phyloP scores from a whole-genome alignment of 2,329 filamentous ascomycete genomes.

The Colletotrichum aenigma region DNA sequence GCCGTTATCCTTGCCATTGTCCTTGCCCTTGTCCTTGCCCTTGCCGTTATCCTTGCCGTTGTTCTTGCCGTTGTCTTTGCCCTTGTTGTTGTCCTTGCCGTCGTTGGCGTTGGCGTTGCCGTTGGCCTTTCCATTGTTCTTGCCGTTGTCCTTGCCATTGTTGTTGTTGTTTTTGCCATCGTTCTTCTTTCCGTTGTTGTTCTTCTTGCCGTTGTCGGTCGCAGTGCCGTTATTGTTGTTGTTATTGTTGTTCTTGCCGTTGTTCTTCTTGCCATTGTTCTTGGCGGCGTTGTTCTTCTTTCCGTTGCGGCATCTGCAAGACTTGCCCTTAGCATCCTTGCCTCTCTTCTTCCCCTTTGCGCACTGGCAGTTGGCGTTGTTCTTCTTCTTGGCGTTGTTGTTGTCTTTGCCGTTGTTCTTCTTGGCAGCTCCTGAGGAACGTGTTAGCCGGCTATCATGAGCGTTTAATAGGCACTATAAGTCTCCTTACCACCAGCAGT shows the following conservation, averaged over 20 bases:
- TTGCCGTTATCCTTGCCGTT: background rate
- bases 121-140: too few species aligned
- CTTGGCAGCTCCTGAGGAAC: background rate
- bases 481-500: background rate
- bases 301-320: background rate
- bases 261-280: background rate
- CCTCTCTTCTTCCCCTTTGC: background rate
- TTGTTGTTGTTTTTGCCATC: background rate
- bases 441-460: background rate
- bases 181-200: background rate
- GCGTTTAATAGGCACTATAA: accelerated
- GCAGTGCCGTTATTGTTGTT: background rate
- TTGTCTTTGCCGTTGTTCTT: background rate
- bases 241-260: background rate
- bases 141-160: too few species aligned
- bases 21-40: background rate
- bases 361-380: background rate
- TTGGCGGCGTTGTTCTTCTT: background rate
- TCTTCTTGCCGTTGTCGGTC: background rate
- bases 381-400: background rate
- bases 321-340: conserved; percentile 2
- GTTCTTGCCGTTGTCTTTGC: background rate
- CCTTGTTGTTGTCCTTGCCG: background rate
- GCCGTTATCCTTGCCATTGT: background rate
- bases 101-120: too few species aligned